Evolutionary conservation across 257 asterid species (phyloP).

Genomic region (Nicotiana attenuata): DNA sequence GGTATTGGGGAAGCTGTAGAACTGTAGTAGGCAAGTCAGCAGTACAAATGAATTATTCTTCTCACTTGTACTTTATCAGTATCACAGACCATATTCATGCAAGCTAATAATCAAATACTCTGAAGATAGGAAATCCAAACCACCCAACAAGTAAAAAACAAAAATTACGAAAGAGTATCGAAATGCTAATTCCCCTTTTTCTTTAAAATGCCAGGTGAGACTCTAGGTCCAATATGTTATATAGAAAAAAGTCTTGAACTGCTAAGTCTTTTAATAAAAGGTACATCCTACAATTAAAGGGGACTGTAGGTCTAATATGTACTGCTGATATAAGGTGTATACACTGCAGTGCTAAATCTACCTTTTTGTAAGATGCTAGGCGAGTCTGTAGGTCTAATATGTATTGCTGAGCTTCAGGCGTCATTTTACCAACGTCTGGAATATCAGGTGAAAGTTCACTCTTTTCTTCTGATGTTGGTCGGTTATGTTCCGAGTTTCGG

Average conservation of each 20-base stretch:
- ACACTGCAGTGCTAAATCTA: constrained; percentile 14
- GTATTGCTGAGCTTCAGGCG: constrained; percentile 71
- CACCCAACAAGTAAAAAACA: background rate
- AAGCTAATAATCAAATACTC: background rate
- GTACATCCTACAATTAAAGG: background rate
- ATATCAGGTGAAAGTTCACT: constrained; percentile 34
- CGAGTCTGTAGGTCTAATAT: constrained; percentile 55
- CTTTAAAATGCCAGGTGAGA: background rate
- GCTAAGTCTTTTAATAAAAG: too few species aligned
- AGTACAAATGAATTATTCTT: background rate
- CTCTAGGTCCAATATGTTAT: background rate
- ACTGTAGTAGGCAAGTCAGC: background rate
- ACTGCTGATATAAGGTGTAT: background rate
- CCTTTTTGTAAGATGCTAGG: constrained; percentile 70
- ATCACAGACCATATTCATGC: background rate
- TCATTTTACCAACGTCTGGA: constrained; percentile 68
- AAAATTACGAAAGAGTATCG: background rate
- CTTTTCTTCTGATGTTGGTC: constrained; percentile 33
- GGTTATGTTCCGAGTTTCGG: constrained; percentile 27
- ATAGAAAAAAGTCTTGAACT: too few species aligned
- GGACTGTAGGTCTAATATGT: too few species aligned
- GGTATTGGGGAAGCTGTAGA: background rate
- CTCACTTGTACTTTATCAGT: background rate
- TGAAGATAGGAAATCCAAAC: too few species aligned
- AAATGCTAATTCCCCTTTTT: background rate